These are phyloP conservation scores for Phialocephala sp. DNA, from an alignment of 2,329 filamentous ascomycete species.

Conservation along the genomic window DNA sequence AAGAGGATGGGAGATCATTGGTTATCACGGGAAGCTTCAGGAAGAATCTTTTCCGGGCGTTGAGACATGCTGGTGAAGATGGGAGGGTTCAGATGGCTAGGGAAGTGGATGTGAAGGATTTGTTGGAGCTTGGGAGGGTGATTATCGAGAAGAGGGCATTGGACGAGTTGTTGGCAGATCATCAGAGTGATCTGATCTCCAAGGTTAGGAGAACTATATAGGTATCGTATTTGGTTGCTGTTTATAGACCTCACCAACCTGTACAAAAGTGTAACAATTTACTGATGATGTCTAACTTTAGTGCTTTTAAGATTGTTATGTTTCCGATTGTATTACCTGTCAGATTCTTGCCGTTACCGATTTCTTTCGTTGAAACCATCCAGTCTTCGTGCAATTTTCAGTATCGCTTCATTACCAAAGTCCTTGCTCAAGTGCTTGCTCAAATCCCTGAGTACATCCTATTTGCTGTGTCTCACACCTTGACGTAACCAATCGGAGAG, in stretches of 20 bases:
- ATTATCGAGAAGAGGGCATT: conserved; percentile 86
- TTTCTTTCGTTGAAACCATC: not conserved
- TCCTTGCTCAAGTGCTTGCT: too few species aligned
- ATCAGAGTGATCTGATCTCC: conserved; percentile 67
- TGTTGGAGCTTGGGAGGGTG: conserved; percentile 83
- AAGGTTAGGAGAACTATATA: conserved; percentile 36
- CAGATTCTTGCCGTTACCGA: not conserved
- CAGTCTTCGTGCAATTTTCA: not conserved
- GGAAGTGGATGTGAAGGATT: conserved; percentile 96
- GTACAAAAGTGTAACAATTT: conserved; percentile 10
- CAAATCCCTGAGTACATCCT: too few species aligned
- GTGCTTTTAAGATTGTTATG: not conserved
- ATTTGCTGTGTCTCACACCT: not conserved
- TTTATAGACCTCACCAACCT: not conserved
- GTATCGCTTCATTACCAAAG: not conserved
- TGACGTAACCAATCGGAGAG: not conserved
- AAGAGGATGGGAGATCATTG: conserved; percentile 70
- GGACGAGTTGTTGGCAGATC: conserved; percentile 72
- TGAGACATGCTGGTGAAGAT: conserved; percentile 68
- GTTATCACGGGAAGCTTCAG: conserved; percentile 71
- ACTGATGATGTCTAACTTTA: conserved; percentile 1
- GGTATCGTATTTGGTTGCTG: conserved; percentile 10
- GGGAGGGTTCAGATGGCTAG: conserved; percentile 71
- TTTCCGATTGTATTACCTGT: not conserved
- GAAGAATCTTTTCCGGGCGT: conserved; percentile 67